A percentile compares a stretch with the other conserved stretches of the same genome.
These are phyloP conservation scores for Ogataea hybrid DNA, from an alignment of 1,139 yeast genomes.

Conservation along the genomic window DNA sequence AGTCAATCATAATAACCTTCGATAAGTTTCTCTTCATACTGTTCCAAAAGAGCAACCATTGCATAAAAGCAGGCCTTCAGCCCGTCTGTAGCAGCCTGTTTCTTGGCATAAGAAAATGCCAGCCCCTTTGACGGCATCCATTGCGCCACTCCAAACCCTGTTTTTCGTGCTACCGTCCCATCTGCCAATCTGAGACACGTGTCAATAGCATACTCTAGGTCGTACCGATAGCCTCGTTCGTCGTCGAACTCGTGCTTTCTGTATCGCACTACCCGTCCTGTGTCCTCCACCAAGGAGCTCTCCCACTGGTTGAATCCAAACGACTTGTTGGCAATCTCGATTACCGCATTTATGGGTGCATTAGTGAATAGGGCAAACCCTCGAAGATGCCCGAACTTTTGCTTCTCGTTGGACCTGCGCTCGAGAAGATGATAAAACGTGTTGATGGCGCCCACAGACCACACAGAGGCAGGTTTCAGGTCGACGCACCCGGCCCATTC, in stretches of 20 bases:
- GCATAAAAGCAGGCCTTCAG: constrained; percentile 36
- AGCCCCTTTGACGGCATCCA: constrained; percentile 35
- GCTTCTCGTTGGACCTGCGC: constrained; percentile 17
- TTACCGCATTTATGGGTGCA: constrained; percentile 33
- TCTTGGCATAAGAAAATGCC: constrained; percentile 46
- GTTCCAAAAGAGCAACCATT: constrained; percentile 29
- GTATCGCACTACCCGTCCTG: constrained; percentile 31
- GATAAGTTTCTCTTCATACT: constrained; percentile 32
- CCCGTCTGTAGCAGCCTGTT: constrained; percentile 53
- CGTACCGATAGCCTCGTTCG: constrained; percentile 16
- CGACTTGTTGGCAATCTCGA: constrained; percentile 56
- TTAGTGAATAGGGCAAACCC: constrained; percentile 14
- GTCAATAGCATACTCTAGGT: constrained; percentile 23
- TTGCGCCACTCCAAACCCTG: constrained; percentile 42
- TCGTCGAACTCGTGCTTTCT: constrained; percentile 24
- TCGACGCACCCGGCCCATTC: constrained; percentile 16
- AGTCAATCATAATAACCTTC: constrained; percentile 27
- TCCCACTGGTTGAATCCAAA: constrained; percentile 74
- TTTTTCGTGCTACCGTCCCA: constrained; percentile 42
- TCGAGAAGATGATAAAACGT: constrained; percentile 22
- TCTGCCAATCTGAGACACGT: constrained; percentile 47
- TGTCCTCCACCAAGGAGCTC: constrained; percentile 41
- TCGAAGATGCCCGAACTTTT: constrained; percentile 10
- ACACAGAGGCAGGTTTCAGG: constrained; percentile 25
- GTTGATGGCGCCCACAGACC: constrained; percentile 26